Evolutionary conservation across 805 yeast species (phyloP), one percentile per base, ranked within the genome.

Genomic region (Phaffomyces opuntiae): DNA sequence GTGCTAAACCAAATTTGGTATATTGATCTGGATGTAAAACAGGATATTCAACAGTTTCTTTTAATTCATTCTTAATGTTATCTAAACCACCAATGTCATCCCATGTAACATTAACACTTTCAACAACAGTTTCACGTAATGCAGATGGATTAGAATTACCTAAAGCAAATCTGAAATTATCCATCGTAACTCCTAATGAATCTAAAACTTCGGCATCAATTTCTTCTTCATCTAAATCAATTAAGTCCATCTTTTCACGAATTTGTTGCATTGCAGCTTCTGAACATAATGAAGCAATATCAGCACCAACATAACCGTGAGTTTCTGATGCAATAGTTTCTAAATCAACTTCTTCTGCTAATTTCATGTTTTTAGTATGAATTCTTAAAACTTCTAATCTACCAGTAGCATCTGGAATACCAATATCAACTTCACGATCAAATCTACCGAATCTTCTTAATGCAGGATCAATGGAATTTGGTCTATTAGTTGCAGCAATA

Each of bases 211-310:
- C 99, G 35, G 99, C 96, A 65, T 90, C 98, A 58, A 95, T 93
- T 57, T 91, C 93, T 52, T 90, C 97, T 68, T 89, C 96, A 51
- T 90, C 97, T 56, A 90, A 75, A 62, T 91, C 98, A 57, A 95
- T 93, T 54, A 93, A 75, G 62, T 93, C 99, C 97, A 93, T 90
- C 80, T 93, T 93, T 72, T 93, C 99, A 72, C 99, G 87, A 63
- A 93, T 93, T 75, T 95, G 99, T 77, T 93, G 99, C 99, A 93
- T 93, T 49, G 99, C 99, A 53, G 99, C 99, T 73, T 95, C 99
- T n/a, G 97, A 89, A 77, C 99, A 93, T 62, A 93, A 75, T 8
- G 98, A 90, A 2, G 99, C 99, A 60, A 93, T 75, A 79, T 93
- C 99, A 42, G 97, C 96, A 74, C 99, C 99, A 49, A 93, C 99